A percentile compares a stretch with the other conserved stretches of the same genome.
Conservation (phyloP, 2,329 filamentous ascomycete genomes). For the Aspergillus piperis region DNA sequence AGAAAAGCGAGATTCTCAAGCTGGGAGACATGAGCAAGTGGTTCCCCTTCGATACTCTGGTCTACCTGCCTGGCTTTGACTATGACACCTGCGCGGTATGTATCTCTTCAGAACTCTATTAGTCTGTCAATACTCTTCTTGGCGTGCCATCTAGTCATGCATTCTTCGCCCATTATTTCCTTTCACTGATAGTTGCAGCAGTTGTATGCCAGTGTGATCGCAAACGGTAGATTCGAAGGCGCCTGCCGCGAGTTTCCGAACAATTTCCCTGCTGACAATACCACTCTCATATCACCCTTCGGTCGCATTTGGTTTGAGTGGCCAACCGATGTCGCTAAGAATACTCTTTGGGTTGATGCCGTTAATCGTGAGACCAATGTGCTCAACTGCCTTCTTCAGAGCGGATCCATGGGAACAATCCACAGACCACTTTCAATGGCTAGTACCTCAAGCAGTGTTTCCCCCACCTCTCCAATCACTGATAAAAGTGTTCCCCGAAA, state of each 20-base stretch:
- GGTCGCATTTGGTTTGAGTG: slow-evolving; percentile 34
- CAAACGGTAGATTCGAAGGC: slow-evolving; percentile 18
- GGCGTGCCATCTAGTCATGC: background rate
- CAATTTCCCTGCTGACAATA: slow-evolving; percentile 20
- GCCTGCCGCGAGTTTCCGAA: slow-evolving; percentile 20
- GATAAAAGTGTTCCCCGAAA: slow-evolving; percentile 5
- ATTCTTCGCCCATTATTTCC: background rate
- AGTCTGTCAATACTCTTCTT: background rate
- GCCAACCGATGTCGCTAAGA: slow-evolving; percentile 19
- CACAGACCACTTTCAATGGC: slow-evolving; percentile 1
- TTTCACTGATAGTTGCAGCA: slow-evolving; percentile 12
- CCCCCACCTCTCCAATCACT: slow-evolving; percentile 4
- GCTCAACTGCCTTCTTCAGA: slow-evolving; percentile 24
- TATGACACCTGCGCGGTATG: slow-evolving; percentile 32
- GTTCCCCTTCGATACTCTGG: slow-evolving; percentile 45
- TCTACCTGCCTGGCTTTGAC: slow-evolving; percentile 25
- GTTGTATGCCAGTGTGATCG: slow-evolving; percentile 30
- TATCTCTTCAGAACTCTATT: background rate
- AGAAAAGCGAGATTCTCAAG: slow-evolving; percentile 21
- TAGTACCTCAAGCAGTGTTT: background rate
- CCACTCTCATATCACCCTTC: slow-evolving; percentile 27
- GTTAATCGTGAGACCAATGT: slow-evolving; percentile 26
- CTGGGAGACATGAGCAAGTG: slow-evolving; percentile 31
- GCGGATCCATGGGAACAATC: slow-evolving; percentile 21
- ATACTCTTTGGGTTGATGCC: slow-evolving; percentile 24